Evolutionary conservation across 805 yeast species (phyloP).

Genomic region (Tetrapisispora nanseiensis): DNA sequence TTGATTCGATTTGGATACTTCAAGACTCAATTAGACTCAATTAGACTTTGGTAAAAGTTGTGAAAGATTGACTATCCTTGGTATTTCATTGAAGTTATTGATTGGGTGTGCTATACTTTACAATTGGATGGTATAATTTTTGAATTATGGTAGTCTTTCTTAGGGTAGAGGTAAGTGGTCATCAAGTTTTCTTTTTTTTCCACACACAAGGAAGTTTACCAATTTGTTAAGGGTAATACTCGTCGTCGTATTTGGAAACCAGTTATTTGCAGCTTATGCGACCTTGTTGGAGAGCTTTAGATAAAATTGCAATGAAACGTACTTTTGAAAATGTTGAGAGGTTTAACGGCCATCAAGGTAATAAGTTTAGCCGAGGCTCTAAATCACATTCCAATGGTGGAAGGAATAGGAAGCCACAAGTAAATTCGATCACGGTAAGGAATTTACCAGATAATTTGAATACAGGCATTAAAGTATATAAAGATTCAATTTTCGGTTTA

Average conservation of each 20-base stretch:
- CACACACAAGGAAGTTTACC: no score
- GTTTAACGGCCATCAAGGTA: not conserved
- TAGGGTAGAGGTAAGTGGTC: no score
- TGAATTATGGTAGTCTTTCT: no score
- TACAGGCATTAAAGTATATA: slow-evolving; percentile 2
- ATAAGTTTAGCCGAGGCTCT: slow-evolving; percentile 2
- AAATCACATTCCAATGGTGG: not conserved
- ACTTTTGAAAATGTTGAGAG: not conserved
- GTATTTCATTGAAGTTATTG: no score
- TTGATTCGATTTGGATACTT: no score
- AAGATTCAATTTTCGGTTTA: not conserved
- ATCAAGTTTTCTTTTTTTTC: no score
- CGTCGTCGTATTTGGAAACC: not conserved
- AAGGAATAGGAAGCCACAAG: not conserved
- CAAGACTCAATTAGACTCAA: no score
- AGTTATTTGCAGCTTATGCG: not conserved
- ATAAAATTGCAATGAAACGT: not conserved
- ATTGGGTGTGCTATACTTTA: no score
- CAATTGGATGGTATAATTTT: no score
- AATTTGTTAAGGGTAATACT: no score
- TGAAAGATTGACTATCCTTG: no score
- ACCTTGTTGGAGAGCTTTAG: not conserved
- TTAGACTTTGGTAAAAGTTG: no score
- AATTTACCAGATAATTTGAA: slow-evolving; percentile 1
- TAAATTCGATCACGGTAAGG: not conserved